Conservation (phyloP, 768 basidiomycete genomes). For the Lyophyllum shimeji region DNA sequence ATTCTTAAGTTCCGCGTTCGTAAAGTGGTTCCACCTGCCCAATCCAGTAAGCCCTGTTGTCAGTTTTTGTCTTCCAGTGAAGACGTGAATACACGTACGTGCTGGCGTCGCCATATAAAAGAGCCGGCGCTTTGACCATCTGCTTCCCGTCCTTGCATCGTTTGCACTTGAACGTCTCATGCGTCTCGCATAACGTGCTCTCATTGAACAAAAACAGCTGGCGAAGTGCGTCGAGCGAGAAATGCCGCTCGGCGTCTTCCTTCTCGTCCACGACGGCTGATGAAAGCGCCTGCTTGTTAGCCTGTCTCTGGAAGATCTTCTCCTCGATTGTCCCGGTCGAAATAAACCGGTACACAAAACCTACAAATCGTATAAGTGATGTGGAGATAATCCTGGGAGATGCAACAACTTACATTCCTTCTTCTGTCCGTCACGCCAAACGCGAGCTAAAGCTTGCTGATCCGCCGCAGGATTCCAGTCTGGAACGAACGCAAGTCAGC, state of each 20-base stretch:
- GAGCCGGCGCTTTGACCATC: slow-evolving; percentile 73
- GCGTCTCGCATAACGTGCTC: slow-evolving; percentile 85
- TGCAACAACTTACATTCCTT: slow-evolving; percentile 79
- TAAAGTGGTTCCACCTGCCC: slow-evolving; percentile 94
- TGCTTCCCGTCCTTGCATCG: slow-evolving; percentile 88
- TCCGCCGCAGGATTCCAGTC: slow-evolving; percentile 99
- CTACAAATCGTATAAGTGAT: slow-evolving; percentile 34
- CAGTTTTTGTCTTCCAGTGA: background rate
- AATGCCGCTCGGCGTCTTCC: slow-evolving; percentile 93
- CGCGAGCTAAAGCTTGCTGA: slow-evolving; percentile 96
- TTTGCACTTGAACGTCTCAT: slow-evolving; percentile 98
- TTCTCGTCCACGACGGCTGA: slow-evolving; percentile 99
- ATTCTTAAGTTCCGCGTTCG: slow-evolving; percentile 80
- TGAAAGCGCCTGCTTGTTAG: slow-evolving; percentile 93
- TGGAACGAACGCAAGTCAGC: slow-evolving; percentile 24
- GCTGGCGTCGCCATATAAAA: slow-evolving; percentile 96
- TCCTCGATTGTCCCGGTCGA: slow-evolving; percentile 97
- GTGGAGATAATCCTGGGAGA: background rate
- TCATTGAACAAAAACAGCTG: slow-evolving; percentile 93
- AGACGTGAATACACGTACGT: slow-evolving; percentile 59
- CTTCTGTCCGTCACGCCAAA: slow-evolving; percentile 99
- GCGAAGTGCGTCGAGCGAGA: slow-evolving; percentile 83
- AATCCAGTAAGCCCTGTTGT: background rate
- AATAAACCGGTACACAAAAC: slow-evolving; percentile 98
- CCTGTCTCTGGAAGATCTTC: slow-evolving; percentile 98